Evolutionary conservation across 345 rosid species (phyloP).

Genomic region (Salix suchowensis): DNA sequence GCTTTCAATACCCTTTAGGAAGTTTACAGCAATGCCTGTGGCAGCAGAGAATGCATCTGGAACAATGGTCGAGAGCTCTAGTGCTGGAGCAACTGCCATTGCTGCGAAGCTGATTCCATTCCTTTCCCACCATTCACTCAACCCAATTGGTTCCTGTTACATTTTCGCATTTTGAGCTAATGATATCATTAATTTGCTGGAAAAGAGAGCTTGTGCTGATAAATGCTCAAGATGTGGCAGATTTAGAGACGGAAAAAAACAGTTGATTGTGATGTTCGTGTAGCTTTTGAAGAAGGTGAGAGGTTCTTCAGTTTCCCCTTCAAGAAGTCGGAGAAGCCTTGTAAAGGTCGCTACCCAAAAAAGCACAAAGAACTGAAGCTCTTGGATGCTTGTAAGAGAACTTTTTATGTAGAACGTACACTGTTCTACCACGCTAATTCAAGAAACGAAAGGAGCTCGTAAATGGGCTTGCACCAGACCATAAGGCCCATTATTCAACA

Average conservation of each 20-base stretch:
- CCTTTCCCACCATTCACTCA: conserved; percentile 35
- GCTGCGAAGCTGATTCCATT: conserved; percentile 42
- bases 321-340: conserved; percentile 57
- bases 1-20: background rate
- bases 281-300: conserved; percentile 5
- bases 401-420: no score
- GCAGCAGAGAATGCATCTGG: conserved; percentile 65
- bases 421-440: no score
- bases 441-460: no score
- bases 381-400: no score
- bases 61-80: conserved; percentile 46
- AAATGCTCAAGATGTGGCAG: background rate
- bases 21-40: conserved; percentile 62
- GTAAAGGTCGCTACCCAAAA: no score
- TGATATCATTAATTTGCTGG: background rate
- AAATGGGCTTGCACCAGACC: background rate
- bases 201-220: background rate
- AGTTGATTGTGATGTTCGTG: conserved; percentile 15
- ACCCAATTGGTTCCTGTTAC: conserved; percentile 19
- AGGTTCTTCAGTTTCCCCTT: conserved; percentile 49
- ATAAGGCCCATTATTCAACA: background rate
- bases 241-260: background rate
- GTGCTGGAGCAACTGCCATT: conserved; percentile 43
- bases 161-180: background rate
- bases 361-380: no score